phyloP scores from a whole-genome alignment of 139 green algal species.

The Chlorella sp. region DNA sequence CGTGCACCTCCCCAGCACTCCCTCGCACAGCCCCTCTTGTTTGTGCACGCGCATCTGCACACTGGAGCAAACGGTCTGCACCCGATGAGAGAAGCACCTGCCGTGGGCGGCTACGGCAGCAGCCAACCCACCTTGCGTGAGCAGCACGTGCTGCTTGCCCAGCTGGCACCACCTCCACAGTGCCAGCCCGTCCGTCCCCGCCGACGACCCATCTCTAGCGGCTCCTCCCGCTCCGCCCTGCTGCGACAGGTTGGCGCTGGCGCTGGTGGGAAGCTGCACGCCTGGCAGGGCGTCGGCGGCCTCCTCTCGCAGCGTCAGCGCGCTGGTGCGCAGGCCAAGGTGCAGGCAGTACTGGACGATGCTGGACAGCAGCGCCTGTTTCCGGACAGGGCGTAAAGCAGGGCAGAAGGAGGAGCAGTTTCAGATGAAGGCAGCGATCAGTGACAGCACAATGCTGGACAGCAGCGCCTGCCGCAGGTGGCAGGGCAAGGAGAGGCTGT shows the following conservation, averaged over 20 bases:
- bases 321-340: neutral
- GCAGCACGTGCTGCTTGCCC: too few relatives aligned
- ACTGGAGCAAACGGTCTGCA: too few relatives aligned
- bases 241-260: neutral
- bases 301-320: neutral
- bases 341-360: neutral
- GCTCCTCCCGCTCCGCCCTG: neutral
- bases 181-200: too few relatives aligned
- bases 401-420: neutral
- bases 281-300: neutral
- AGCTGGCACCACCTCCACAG: neutral
- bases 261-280: too few relatives aligned
- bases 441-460: neutral
- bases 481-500: neutral
- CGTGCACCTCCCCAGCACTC: too few relatives aligned
- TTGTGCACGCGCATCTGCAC: too few relatives aligned
- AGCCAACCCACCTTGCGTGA: too few relatives aligned
- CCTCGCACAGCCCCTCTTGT: too few relatives aligned
- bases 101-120: too few relatives aligned
- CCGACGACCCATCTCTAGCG: too few relatives aligned
- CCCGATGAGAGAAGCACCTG: too few relatives aligned
- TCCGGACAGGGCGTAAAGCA: too few relatives aligned
- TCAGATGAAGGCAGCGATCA: neutral
- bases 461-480: neutral
- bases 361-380: neutral